Evolutionary conservation across 148 eudicot species (phyloP), one percentile per base, ranked within the genome.

Genomic region (Amaranthus hypochondriacus): DNA sequence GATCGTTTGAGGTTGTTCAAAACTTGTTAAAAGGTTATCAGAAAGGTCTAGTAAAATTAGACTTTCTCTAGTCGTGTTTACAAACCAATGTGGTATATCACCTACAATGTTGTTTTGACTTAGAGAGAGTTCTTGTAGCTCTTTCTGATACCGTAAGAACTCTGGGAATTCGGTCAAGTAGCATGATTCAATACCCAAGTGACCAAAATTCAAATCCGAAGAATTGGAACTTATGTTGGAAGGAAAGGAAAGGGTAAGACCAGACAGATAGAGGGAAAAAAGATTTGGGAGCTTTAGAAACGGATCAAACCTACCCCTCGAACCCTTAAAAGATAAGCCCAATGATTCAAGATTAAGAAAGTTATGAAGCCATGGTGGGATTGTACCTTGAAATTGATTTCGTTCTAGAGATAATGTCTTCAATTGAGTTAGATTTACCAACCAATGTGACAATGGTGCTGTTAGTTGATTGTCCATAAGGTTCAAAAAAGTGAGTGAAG

Each of bases 51-150:
- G n/a, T 0, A 0, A 0, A 62, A n/a, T n/a, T 2, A 28, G 73
- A 39, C 2, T 13, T 4, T 56, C 66, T 69, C 51, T 58, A 48
- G 78, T 66, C 3, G 48, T 48, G 73, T 84, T 84, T 46, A 69
- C 63, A 9, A 84, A 44, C 84, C 84, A 84, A 3, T 58, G 54
- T 0, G 82, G 85, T 15, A 83, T 52, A 10, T 2, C 12, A 4
- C 72, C 77, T 11, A 13, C 4, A 43, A 76, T 62, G 4, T 18
- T 18, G 51, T 76, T 76, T 9, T 43, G 48, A 0, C 12, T 3
- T 0, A 76, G 55, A 9, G 9, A 7, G 0, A 76, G 14, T 7
- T 0, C 0, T 5, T 18, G 46, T 18, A 76, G 7, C 47, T 70
- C 67, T 1, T 65, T 59, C 9, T 62, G 74, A 53, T 53, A 2